Conservation (phyloP, 495 filamentous ascomycete genomes). For the Aspergillus homomorphus region DNA sequence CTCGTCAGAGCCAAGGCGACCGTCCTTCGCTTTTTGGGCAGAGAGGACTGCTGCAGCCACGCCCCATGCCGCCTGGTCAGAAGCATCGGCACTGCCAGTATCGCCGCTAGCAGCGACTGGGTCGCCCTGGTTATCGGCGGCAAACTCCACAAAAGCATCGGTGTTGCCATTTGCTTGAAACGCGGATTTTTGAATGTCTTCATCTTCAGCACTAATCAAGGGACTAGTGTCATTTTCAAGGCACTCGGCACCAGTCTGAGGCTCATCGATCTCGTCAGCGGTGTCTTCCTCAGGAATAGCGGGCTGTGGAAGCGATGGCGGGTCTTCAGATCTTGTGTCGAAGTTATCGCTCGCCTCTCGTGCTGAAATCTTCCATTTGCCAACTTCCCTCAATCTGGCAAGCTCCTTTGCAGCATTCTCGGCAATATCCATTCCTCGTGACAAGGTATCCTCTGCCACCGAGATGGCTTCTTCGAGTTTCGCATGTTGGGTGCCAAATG, state of each 20-base stretch:
- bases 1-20: neutral
- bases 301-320: conserved; percentile 40
- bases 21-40: conserved; percentile 33
- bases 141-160: conserved; percentile 5
- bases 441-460: conserved; percentile 66
- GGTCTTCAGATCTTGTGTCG: conserved; percentile 51
- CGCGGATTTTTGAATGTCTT: neutral
- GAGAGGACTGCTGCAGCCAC: conserved; percentile 54
- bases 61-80: conserved; percentile 32
- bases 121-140: neutral
- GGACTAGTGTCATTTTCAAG: conserved; percentile 1
- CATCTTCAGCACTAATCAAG: neutral
- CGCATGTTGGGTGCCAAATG: conserved; percentile 66
- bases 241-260: conserved; percentile 12
- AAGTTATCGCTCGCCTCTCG: conserved; percentile 77
- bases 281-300: conserved; percentile 16
- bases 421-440: conserved; percentile 74
- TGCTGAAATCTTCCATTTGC: conserved; percentile 78
- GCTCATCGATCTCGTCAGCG: conserved; percentile 22
- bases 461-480: conserved; percentile 67
- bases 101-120: neutral
- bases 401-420: conserved; percentile 81
- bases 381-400: conserved; percentile 76
- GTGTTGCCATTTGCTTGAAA: too few species aligned
- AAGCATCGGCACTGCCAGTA: neutral